phyloP scores from a whole-genome alignment of 257 asterid species.

The Mitragyna speciosa region DNA sequence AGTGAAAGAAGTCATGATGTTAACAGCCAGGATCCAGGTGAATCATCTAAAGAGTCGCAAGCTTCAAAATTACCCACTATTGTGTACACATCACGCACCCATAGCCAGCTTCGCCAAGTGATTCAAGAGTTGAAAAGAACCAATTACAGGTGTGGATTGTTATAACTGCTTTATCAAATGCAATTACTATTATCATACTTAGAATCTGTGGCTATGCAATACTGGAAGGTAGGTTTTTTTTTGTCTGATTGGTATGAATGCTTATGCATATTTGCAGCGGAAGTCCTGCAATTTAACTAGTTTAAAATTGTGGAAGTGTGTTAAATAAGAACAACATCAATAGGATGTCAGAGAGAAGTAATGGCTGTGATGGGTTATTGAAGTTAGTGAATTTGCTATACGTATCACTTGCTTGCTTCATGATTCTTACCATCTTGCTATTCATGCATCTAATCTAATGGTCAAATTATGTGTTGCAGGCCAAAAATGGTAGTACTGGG shows the following conservation, averaged over 20 bases:
- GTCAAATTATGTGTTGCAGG: conserved; percentile 50
- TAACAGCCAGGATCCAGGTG: conserved; percentile 50
- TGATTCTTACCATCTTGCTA: neutral
- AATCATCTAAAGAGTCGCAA: conserved; percentile 44
- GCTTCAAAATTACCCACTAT: conserved; percentile 64
- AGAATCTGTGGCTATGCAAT: neutral
- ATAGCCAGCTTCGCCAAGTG: conserved; percentile 96
- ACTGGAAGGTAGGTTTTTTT: neutral
- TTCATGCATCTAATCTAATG: neutral
- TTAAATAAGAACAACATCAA: neutral
- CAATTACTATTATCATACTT: neutral
- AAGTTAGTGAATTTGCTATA: neutral
- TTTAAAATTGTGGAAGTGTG: neutral
- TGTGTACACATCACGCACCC: conserved; percentile 91
- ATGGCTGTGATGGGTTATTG: neutral
- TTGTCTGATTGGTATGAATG: neutral
- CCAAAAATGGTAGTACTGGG: conserved; percentile 96
- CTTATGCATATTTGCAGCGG: neutral
- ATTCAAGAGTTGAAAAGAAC: conserved; percentile 89
- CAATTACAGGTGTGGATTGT: conserved; percentile 71
- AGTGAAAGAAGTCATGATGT: conserved; percentile 22
- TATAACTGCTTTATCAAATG: conserved; percentile 11
- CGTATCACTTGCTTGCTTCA: neutral
- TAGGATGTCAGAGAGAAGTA: neutral
- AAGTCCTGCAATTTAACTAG: neutral